A percentile compares a stretch with the other conserved stretches of the same genome.
phyloP scores from a whole-genome alignment of 2,329 filamentous ascomycete genomes.

The Apiospora marii region DNA sequence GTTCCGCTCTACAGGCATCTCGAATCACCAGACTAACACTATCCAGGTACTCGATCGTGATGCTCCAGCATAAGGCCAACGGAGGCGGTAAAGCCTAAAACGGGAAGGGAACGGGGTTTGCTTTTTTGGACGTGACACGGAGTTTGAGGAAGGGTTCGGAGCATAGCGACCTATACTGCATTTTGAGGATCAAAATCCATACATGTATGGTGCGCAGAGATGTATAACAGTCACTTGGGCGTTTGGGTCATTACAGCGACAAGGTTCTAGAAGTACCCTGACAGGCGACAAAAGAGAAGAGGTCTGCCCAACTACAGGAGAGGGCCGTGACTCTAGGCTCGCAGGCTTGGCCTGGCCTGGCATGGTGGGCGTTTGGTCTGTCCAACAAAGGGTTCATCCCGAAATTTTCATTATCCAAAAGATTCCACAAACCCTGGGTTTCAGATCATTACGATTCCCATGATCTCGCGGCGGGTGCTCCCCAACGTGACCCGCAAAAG shows the following conservation, averaged over 20 bases:
- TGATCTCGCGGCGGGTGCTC: neutral
- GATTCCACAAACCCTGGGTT: neutral
- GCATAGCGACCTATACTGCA: slow-evolving; percentile 17
- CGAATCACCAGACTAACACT: slow-evolving; percentile 5
- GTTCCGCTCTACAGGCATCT: neutral
- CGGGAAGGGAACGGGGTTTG: neutral
- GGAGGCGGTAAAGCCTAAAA: slow-evolving; percentile 22
- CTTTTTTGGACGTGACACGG: neutral
- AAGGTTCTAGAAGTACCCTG: neutral
- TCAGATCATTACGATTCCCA: neutral
- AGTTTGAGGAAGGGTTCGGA: neutral
- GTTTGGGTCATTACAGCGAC: neutral
- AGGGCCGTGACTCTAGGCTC: neutral
- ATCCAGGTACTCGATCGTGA: slow-evolving; percentile 29
- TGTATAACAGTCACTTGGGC: slow-evolving; percentile 15
- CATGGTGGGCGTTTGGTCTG: neutral
- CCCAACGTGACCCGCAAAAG: neutral
- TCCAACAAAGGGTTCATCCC: neutral
- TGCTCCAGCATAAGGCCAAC: slow-evolving; percentile 25
- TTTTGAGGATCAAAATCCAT: neutral
- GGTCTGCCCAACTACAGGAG: neutral
- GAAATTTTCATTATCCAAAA: neutral
- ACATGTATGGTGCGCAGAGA: neutral
- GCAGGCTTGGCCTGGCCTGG: neutral
- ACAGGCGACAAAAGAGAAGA: neutral